These are phyloP conservation scores for Sarocladium oryzae DNA, from an alignment of 2,329 filamentous ascomycete species.

Conservation along the genomic window DNA sequence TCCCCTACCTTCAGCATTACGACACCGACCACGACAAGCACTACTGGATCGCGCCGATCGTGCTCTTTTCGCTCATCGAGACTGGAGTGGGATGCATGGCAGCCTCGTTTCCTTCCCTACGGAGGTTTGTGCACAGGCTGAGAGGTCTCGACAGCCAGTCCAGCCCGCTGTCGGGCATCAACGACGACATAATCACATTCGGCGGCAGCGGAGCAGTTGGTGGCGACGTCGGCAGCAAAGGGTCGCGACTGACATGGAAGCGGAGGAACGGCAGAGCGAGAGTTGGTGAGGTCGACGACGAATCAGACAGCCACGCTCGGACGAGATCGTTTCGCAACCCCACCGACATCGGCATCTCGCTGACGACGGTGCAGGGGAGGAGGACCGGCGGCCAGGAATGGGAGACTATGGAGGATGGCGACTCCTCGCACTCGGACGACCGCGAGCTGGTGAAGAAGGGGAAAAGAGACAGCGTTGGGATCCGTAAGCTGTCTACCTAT, in stretches of 20 bases:
- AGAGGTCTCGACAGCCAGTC: background rate
- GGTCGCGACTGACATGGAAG: background rate
- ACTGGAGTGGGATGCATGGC: conserved; percentile 18
- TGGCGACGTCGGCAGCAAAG: background rate
- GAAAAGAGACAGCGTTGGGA: background rate
- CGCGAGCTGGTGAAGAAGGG: conserved; percentile 5
- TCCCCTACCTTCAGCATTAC: conserved; percentile 17
- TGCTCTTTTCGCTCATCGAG: conserved; percentile 18
- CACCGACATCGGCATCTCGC: conserved; percentile 4
- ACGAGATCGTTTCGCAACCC: conserved; percentile 2
- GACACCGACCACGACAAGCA: conserved; percentile 14
- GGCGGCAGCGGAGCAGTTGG: background rate
- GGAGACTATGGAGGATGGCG: background rate
- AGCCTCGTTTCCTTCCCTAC: conserved; percentile 15
- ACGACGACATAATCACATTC: conserved; percentile 6
- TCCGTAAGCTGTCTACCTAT: background rate
- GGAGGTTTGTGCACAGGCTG: conserved; percentile 12
- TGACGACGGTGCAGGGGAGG: conserved; percentile 3
- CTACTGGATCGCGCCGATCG: conserved; percentile 15
- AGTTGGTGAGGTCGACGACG: background rate
- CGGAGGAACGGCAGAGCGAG: background rate
- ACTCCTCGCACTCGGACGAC: conserved; percentile 1
- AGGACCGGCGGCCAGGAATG: background rate
- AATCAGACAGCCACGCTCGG: background rate
- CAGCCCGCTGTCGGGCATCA: background rate